Percentiles rank a stretch among this genome's conserved stretches.
phyloP scores from a whole-genome alignment of 1,284 basidiomycete species.

The Ceratobasidium theobromae region DNA sequence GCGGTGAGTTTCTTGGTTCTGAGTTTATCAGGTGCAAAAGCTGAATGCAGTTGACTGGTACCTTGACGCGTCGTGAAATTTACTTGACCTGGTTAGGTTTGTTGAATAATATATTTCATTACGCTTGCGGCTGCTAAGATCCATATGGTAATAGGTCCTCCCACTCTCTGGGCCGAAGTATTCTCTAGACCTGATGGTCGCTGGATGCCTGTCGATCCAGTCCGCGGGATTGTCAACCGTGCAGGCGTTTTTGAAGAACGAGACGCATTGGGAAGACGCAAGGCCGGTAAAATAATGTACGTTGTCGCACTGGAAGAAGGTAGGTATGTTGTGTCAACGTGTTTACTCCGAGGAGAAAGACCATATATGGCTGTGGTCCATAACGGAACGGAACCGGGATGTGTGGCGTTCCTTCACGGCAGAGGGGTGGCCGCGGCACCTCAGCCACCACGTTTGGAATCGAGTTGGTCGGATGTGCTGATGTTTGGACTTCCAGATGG shows the following conservation, averaged over 20 bases:
- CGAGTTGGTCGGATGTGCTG: background rate
- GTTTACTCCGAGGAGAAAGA: slow-evolving; percentile 7
- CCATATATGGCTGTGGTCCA: background rate
- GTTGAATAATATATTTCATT: slow-evolving; percentile 36
- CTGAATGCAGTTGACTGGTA: background rate
- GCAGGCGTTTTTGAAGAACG: slow-evolving; percentile 72
- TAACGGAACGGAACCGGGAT: slow-evolving; percentile 51
- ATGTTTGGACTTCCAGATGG: slow-evolving; percentile 46
- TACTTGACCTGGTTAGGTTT: slow-evolving; percentile 14
- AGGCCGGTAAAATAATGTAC: slow-evolving; percentile 81
- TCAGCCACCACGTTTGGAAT: background rate
- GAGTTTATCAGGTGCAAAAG: background rate
- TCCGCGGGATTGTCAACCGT: slow-evolving; percentile 78
- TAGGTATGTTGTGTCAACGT: slow-evolving; percentile 47
- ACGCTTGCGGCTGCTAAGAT: background rate
- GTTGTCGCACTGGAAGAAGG: slow-evolving; percentile 95
- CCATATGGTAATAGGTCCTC: slow-evolving; percentile 50
- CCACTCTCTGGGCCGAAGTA: slow-evolving; percentile 97
- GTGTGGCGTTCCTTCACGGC: too few species aligned
- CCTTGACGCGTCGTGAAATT: background rate
- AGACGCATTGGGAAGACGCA: slow-evolving; percentile 50
- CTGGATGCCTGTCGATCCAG: slow-evolving; percentile 93
- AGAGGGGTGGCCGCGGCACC: too few species aligned
- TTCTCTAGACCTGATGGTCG: slow-evolving; percentile 89
- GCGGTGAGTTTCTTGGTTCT: background rate